These are phyloP conservation scores for Lepiota brunneoincarnata DNA, from an alignment of 768 basidiomycete genomes.

Conservation along the genomic window DNA sequence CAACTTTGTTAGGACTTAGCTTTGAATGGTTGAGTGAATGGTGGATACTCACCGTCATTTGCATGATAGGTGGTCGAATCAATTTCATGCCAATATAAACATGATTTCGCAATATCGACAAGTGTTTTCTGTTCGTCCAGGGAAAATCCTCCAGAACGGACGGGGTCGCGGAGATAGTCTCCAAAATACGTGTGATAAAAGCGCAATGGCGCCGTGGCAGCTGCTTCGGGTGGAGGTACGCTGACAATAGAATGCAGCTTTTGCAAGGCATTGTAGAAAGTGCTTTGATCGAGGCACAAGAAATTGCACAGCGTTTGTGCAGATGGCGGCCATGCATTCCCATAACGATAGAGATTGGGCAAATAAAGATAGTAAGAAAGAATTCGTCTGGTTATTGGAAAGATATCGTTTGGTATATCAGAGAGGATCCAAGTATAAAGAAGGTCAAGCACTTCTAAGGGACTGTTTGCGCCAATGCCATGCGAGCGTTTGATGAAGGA, in stretches of 20 bases:
- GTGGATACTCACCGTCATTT: neutral
- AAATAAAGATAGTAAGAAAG: too few species aligned
- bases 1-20: too few species aligned
- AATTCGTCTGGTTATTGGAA: too few species aligned
- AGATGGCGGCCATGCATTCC: too few species aligned
- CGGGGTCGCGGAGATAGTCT: neutral
- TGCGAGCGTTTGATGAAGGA: too few species aligned
- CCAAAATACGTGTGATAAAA: neutral
- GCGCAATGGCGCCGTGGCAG: neutral
- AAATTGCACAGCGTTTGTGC: too few species aligned
- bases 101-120: neutral
- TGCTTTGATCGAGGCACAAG: neutral
- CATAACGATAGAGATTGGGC: too few species aligned
- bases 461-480: neutral
- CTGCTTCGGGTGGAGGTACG: neutral
- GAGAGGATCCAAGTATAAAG: neutral
- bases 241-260: neutral
- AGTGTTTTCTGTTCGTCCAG: neutral
- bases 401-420: neutral
- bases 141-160: neutral
- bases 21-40: neutral
- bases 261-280: neutral
- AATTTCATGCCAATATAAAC: neutral
- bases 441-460: neutral
- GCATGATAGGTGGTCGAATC: neutral